These are phyloP conservation scores for Jamesozyma rosinii DNA, from an alignment of 805 yeast genomes.

Conservation along the genomic window DNA sequence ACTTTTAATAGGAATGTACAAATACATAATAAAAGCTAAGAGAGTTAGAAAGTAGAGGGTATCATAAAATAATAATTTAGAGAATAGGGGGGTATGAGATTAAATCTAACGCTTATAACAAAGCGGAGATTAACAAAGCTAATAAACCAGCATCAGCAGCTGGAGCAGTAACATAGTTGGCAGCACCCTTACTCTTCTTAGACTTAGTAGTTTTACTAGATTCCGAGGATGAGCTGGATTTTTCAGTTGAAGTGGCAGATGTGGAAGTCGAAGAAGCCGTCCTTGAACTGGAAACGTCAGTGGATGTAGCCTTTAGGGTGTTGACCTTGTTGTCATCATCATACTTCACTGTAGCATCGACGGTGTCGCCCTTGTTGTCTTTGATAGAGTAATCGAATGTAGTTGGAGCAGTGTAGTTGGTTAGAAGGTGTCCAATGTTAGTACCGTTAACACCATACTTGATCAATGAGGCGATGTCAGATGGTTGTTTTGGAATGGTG, in stretches of 20 bases:
- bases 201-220: slow-evolving; percentile 5
- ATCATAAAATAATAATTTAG: too few species aligned
- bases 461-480: slow-evolving; percentile 36
- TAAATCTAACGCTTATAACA: slow-evolving; percentile 21
- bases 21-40: neutral
- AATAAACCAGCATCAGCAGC: slow-evolving; percentile 16
- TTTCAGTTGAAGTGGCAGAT: slow-evolving; percentile 11
- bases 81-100: neutral
- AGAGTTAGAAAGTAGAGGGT: neutral
- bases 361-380: slow-evolving; percentile 29
- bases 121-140: slow-evolving; percentile 33
- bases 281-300: slow-evolving; percentile 11
- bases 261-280: slow-evolving; percentile 15
- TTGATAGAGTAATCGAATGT: slow-evolving; percentile 34
- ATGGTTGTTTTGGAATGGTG: slow-evolving; percentile 41
- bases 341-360: slow-evolving; percentile 34
- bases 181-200: slow-evolving; percentile 21
- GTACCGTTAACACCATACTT: slow-evolving; percentile 39
- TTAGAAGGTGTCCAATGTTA: slow-evolving; percentile 38
- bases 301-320: slow-evolving; percentile 18
- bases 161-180: slow-evolving; percentile 3
- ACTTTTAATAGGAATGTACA: too few species aligned
- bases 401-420: slow-evolving; percentile 32
- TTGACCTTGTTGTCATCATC: slow-evolving; percentile 32
- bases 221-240: slow-evolving; percentile 16